A percentile compares a stretch with the other conserved stretches of the same genome.
These are phyloP conservation scores for Fusarium keratoplasticum DNA, from an alignment of 2,329 filamentous ascomycete species.

Conservation along the genomic window DNA sequence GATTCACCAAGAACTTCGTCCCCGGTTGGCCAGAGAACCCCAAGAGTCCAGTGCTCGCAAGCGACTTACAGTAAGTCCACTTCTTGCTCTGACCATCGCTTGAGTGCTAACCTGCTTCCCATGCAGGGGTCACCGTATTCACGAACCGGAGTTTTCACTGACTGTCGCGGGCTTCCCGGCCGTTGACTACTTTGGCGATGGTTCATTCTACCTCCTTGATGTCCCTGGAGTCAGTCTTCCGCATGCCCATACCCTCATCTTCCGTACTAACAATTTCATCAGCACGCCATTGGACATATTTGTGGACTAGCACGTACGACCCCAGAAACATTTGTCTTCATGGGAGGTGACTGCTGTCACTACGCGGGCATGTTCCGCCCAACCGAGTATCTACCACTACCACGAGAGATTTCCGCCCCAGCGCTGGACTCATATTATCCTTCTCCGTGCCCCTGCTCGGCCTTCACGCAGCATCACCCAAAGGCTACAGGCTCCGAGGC, in stretches of 20 bases:
- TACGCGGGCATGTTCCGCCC: not conserved
- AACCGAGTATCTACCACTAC: not conserved
- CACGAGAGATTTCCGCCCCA: not conserved
- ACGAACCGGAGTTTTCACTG: not conserved
- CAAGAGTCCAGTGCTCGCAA: not conserved
- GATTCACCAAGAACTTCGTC: not conserved
- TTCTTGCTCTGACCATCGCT: not conserved
- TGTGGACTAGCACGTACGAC: not conserved
- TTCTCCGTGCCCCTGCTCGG: not conserved
- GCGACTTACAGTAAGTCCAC: not conserved
- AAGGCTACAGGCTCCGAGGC: not conserved
- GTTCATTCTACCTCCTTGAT: not conserved
- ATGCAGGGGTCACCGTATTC: not conserved
- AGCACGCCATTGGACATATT: not conserved
- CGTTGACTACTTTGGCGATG: not conserved
- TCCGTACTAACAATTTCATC: not conserved
- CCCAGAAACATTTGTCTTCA: not conserved
- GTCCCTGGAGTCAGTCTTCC: not conserved
- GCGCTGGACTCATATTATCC: not conserved
- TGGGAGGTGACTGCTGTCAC: not conserved
- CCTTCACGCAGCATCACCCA: not conserved
- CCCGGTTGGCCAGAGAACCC: not conserved
- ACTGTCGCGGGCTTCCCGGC: not conserved
- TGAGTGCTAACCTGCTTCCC: not conserved
- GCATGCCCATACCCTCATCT: not conserved